phyloP scores from a whole-genome alignment of 192 early-diverging fungal species.

The Entomortierella parvispora region DNA sequence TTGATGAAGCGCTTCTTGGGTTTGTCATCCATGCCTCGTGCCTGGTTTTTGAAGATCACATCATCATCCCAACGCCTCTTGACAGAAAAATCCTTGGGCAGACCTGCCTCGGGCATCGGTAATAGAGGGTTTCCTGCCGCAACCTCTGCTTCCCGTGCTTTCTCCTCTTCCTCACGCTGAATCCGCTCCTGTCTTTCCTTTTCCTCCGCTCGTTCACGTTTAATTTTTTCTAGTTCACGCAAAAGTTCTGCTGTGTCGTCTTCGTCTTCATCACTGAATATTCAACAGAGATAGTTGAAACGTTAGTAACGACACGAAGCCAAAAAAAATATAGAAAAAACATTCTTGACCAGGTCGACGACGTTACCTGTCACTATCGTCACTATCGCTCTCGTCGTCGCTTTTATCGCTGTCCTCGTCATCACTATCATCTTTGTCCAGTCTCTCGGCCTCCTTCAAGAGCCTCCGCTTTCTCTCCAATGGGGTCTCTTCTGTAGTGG shows the following conservation, averaged over 20 bases:
- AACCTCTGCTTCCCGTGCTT: conserved; percentile 66
- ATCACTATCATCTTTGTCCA: conserved; percentile 71
- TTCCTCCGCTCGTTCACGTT: conserved; percentile 91
- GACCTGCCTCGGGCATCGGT: conserved; percentile 44
- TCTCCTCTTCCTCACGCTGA: conserved; percentile 67
- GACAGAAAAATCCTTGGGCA: conserved; percentile 76
- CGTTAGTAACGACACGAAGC: not conserved
- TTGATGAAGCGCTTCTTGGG: conserved; percentile 97
- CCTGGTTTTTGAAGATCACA: conserved; percentile 98
- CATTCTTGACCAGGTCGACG: no score
- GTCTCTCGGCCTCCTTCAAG: conserved; percentile 56
- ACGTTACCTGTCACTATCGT: conserved; percentile 49
- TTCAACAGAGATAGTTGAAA: conserved; percentile 14
- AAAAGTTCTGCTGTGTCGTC: conserved; percentile 91
- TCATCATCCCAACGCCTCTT: conserved; percentile 98
- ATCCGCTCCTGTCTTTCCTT: conserved; percentile 76
- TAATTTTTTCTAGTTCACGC: conserved; percentile 91
- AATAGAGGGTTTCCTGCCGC: conserved; percentile 88
- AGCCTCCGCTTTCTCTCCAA: conserved; percentile 49
- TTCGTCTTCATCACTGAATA: conserved; percentile 78
- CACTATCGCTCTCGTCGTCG: conserved; percentile 60
- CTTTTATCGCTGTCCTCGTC: conserved; percentile 61
- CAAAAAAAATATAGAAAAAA: not conserved
- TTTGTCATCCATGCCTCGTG: conserved; percentile 84
- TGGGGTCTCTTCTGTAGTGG: conserved; percentile 10